Conservation (phyloP, 305 asterid genomes). For the Euphrasia arctica region DNA sequence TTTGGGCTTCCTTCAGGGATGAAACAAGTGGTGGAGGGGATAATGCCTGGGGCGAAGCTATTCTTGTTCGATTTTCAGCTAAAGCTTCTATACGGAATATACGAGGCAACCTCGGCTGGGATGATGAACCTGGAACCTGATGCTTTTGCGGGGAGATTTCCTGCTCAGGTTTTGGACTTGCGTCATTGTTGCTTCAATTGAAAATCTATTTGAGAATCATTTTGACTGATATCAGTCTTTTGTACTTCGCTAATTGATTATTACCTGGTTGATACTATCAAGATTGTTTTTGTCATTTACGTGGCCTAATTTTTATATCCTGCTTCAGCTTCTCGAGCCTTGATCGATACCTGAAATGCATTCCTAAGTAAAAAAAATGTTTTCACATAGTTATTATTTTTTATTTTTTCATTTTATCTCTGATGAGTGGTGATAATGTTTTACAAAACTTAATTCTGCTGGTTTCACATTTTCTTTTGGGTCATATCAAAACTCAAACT, state of each 20-base stretch:
- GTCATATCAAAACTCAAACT: background rate
- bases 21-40: conserved; percentile 50
- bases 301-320: background rate
- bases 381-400: background rate
- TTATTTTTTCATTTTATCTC: background rate
- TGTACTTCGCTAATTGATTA: conserved; percentile 5
- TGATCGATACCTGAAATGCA: background rate
- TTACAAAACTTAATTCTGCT: background rate
- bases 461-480: background rate
- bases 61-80: conserved; percentile 61
- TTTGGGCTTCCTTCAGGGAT: conserved; percentile 67
- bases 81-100: conserved; percentile 72
- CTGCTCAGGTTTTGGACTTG: conserved; percentile 61
- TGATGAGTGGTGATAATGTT: conserved; percentile 8
- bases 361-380: conserved; percentile 4
- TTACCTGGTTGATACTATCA: background rate
- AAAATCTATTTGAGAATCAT: conserved; percentile 1
- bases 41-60: conserved; percentile 63
- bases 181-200: background rate
- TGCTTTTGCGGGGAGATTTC: conserved; percentile 74
- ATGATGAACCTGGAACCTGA: conserved; percentile 59
- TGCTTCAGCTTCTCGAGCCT: background rate
- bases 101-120: conserved; percentile 69
- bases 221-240: conserved; percentile 17
- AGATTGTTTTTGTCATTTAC: conserved; percentile 9